Evolutionary conservation across 2,329 filamentous ascomycete genomes (phyloP).

Genomic region (Phaeosphaeriaceae sp.): DNA sequence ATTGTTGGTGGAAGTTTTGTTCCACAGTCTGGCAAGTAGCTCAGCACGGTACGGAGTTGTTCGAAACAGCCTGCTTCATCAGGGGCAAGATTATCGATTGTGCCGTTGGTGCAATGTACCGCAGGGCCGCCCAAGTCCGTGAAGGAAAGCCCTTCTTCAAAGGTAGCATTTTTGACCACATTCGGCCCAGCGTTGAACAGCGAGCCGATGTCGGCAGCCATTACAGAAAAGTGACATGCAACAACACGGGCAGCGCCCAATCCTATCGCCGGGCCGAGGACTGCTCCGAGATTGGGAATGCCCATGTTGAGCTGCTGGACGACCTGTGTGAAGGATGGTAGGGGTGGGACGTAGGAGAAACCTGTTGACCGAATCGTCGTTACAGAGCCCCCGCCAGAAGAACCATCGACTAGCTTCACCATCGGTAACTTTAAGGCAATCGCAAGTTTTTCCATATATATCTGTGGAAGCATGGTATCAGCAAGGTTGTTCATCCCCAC

Average conservation of each 20-base stretch:
- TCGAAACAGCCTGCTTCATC: conserved; percentile 68
- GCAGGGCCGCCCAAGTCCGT: conserved; percentile 65
- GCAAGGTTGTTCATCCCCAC: background rate
- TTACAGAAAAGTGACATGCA: conserved; percentile 69
- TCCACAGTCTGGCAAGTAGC: conserved; percentile 65
- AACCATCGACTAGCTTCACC: conserved; percentile 69
- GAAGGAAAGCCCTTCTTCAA: conserved; percentile 66
- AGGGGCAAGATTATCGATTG: conserved; percentile 68
- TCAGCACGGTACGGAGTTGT: conserved; percentile 63
- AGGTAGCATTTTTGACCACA: conserved; percentile 67
- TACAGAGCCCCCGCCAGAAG: conserved; percentile 67
- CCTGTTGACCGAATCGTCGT: conserved; percentile 63
- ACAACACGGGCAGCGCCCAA: conserved; percentile 67
- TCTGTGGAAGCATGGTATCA: conserved; percentile 34
- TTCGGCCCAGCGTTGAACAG: conserved; percentile 70
- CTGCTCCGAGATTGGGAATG: conserved; percentile 69
- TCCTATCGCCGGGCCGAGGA: conserved; percentile 68
- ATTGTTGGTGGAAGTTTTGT: conserved; percentile 60
- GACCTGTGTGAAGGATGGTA: conserved; percentile 60
- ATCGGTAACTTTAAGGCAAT: conserved; percentile 64
- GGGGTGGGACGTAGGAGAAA: conserved; percentile 66
- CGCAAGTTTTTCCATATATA: conserved; percentile 68
- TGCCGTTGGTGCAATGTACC: conserved; percentile 70
- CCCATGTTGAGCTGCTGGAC: conserved; percentile 66
- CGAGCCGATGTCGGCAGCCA: conserved; percentile 67